phyloP scores from a whole-genome alignment of 2,329 filamentous ascomycete genomes.

The Colletotrichum lini region DNA sequence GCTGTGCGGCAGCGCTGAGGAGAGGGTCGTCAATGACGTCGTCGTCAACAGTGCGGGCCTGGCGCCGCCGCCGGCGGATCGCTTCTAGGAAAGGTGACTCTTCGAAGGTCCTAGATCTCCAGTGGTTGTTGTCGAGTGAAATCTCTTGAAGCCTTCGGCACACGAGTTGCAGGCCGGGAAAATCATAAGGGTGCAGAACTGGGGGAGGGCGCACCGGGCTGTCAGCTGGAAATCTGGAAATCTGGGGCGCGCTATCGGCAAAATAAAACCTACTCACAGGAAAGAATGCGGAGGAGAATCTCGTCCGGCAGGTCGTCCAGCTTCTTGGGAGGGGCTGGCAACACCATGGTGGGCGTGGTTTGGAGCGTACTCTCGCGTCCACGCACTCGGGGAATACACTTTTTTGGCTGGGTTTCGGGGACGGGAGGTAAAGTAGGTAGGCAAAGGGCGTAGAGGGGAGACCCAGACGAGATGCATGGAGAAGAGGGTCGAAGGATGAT shows the following conservation, averaged over 20 bases:
- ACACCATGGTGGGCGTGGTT: constrained; percentile 43
- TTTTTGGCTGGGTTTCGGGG: constrained; percentile 29
- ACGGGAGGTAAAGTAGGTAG: neutral
- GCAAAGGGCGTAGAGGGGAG: constrained; percentile 26
- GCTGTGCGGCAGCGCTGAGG: constrained; percentile 35
- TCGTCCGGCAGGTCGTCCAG: constrained; percentile 74
- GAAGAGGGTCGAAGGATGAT: constrained; percentile 41
- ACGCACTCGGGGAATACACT: constrained; percentile 14
- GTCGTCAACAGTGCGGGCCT: constrained; percentile 43
- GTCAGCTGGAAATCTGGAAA: constrained; percentile 32
- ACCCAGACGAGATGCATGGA: constrained; percentile 25
- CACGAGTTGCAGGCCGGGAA: constrained; percentile 78
- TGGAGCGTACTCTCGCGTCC: constrained; percentile 9
- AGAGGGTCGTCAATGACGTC: constrained; percentile 37
- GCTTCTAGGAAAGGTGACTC: constrained; percentile 76
- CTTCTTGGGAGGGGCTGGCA: constrained; percentile 35
- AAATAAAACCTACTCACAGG: constrained; percentile 34
- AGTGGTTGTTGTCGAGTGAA: constrained; percentile 81
- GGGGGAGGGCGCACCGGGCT: constrained; percentile 34
- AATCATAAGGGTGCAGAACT: constrained; percentile 76
- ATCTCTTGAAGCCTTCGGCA: constrained; percentile 76
- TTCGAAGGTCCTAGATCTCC: constrained; percentile 82
- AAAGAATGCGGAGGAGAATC: constrained; percentile 73
- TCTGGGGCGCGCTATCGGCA: constrained; percentile 9
- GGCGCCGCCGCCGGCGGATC: constrained; percentile 67